A percentile compares a stretch with the other conserved stretches of the same genome.
These are phyloP conservation scores for Trichoderma reesei DNA, from an alignment of 495 filamentous ascomycete genomes.

Conservation along the genomic window DNA sequence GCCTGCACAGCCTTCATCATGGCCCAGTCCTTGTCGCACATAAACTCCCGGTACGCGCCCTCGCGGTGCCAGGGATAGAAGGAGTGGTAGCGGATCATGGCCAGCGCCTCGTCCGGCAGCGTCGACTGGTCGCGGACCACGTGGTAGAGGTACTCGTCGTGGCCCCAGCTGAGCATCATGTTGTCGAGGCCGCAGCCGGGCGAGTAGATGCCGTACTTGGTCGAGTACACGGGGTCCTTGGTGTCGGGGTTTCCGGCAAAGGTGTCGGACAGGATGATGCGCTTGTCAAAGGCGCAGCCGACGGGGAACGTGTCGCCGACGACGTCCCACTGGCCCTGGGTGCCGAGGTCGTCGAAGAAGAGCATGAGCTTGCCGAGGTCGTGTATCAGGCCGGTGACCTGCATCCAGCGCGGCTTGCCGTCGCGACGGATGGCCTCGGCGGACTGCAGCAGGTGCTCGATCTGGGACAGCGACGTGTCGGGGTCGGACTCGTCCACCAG, in stretches of 20 bases:
- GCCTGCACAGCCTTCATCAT: conserved; percentile 73
- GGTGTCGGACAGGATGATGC: conserved; percentile 68
- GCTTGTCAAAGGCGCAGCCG: conserved; percentile 68
- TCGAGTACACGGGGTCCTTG: conserved; percentile 54
- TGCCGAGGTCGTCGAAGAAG: conserved; percentile 59
- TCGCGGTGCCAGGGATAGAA: conserved; percentile 87
- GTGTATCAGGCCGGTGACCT: conserved; percentile 79
- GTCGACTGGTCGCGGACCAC: conserved; percentile 69
- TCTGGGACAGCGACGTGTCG: conserved; percentile 72
- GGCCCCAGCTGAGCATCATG: conserved; percentile 84
- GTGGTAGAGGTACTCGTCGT: conserved; percentile 86
- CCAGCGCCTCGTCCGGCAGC: conserved; percentile 68
- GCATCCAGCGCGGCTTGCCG: conserved; percentile 90
- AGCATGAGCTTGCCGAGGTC: conserved; percentile 75
- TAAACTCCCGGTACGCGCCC: conserved; percentile 67
- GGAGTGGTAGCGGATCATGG: conserved; percentile 83
- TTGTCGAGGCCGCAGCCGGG: conserved; percentile 70
- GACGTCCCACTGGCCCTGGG: conserved; percentile 82
- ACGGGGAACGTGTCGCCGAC: conserved; percentile 89
- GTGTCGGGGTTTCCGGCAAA: conserved; percentile 66
- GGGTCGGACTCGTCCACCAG: conserved; percentile 84
- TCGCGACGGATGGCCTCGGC: conserved; percentile 82
- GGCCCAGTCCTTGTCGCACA: conserved; percentile 68
- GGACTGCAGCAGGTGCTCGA: conserved; percentile 77
- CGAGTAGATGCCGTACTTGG: conserved; percentile 66